Base-by-base conservation (phyloP, 2,329 filamentous ascomycete species). In the Lasiodiplodia sp. region DNA sequence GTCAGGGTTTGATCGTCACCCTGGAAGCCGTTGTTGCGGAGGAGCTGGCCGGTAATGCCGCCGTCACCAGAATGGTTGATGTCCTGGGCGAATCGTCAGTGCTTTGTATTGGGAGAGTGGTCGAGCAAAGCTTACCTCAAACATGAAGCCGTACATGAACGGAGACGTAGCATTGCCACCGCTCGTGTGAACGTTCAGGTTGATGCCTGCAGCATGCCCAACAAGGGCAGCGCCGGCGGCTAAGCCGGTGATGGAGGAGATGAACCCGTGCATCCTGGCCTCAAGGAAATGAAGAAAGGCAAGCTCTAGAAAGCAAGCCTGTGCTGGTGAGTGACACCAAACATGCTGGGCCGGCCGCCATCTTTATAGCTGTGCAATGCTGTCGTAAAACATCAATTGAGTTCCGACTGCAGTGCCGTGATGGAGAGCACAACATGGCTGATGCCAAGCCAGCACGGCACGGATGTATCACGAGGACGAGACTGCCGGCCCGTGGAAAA, bases 131-230 rank as follows among this genome's bases (percentile, higher is more conserved):
- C 68, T 55, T 70, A 80, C 79, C 73, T 83, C 81, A 66, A 79
- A 79, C 76, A 83, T 81, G n/a, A 83, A 73, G 1, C 81, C 81
- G 75, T 83, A 83, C 66, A 80, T 75, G 12, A 79, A 72, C 10
- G 79, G 74, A 28, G 75, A 79, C 2, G 81, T 76, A 5, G 77
- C 73, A 73, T 83, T 83, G 23, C 81, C 80, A 8, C 78, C 76
- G 52, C 65, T 69, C 23, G 74, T 73, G 28, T 67, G 64, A 18
- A 77, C 75, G 1, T 62, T 72, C 68, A 77, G 68, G 47, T 69
- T 71, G 66, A 66, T 56, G 10, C 51, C 52, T 18, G 52, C 28
- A 23, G 44, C 64, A 66, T 44, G 23, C 2, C 38, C 28, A 37
- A 40, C 40, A 16, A 66, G 51, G n/a, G 52, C 21, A 14, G 44